Evolutionary conservation across 1,139 yeast genomes (phyloP).

Genomic region (Hyphopichia pseudoburtonii): DNA sequence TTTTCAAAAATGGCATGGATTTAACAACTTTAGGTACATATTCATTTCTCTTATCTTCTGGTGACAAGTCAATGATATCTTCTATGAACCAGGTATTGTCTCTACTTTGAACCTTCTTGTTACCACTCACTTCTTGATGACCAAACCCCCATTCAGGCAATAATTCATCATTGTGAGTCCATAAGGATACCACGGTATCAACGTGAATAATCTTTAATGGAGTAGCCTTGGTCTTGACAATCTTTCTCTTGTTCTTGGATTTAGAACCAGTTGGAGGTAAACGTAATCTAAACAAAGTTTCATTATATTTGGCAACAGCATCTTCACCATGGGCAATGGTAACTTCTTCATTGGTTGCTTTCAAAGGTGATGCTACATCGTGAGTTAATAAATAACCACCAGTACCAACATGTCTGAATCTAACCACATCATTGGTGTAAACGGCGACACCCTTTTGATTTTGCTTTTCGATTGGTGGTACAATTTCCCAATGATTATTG

Average conservation of each 20-base stretch:
- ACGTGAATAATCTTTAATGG: constrained; percentile 72
- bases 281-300: constrained; percentile 78
- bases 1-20: constrained; percentile 68
- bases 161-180: constrained; percentile 83
- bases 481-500: constrained; percentile 84
- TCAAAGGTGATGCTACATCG: constrained; percentile 96
- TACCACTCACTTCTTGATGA: constrained; percentile 95
- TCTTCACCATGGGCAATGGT: constrained; percentile 69
- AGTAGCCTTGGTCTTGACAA: constrained; percentile 69
- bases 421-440: constrained; percentile 63
- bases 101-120: constrained; percentile 69
- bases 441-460: constrained; percentile 26
- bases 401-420: constrained; percentile 81
- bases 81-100: constrained; percentile 79
- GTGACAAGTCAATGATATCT: constrained; percentile 57
- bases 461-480: constrained; percentile 55
- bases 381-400: constrained; percentile 81
- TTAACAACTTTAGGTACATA: constrained; percentile 60
- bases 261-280: constrained; percentile 34
- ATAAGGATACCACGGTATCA: constrained; percentile 88
- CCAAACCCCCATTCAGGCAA: constrained; percentile 94
- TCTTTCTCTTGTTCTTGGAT: constrained; percentile 46
- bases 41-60: constrained; percentile 57
- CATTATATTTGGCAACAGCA: constrained; percentile 48
- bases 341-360: constrained; percentile 88